Base-by-base conservation (phyloP, 2,329 filamentous ascomycete genomes). In the Cryoendolithus antarcticus region DNA sequence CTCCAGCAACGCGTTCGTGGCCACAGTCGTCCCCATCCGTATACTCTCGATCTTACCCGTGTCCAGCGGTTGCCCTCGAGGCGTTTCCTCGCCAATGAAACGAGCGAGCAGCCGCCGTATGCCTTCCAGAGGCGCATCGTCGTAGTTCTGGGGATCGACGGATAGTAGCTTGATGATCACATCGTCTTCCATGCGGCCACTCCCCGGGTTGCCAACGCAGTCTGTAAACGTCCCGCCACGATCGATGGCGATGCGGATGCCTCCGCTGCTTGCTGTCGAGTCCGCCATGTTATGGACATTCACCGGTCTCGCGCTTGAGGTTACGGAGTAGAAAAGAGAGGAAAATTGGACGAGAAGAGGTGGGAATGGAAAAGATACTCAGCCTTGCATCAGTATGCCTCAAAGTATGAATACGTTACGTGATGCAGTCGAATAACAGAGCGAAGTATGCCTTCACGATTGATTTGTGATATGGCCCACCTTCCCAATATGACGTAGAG, bases 21-120 rank as follows among this genome's bases (percentile, higher is more conserved):
- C 88, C 9, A 95, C 86, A 0, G 88, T 95, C 1, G 88, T 95
- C 33, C 88, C 88, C 88, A 95, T 95, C 35, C 88, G 80, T 57
- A 95, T 94, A 40, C 82, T 86, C 50, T 91, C 84, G 50, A 95
- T 93, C 54, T 78, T 65, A 11, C 77, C 75, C 1, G 86, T 94
- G 59, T 94, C 86, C 6, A 94, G 66, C 1, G 82, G 67, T 56
- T 86, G 69, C 19, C 85, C 86, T 35, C 86, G 77, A 3, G 84
- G 83, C 33, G 93, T 86, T 4, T 89, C 79, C 42, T 72, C 71
- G 39, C 72, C 71, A 2, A 78, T 75, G 60, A 93, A 93, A 50
- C 76, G 78, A 48, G 80, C 80, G 62, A 94, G 76, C 41, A 94
- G 78, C 42, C 88, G 79, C 10, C 88, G 77, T 56, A 94, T 94